phyloP scores from a whole-genome alignment of 2,329 filamentous ascomycete genomes.

The Pyrenophora graminea region DNA sequence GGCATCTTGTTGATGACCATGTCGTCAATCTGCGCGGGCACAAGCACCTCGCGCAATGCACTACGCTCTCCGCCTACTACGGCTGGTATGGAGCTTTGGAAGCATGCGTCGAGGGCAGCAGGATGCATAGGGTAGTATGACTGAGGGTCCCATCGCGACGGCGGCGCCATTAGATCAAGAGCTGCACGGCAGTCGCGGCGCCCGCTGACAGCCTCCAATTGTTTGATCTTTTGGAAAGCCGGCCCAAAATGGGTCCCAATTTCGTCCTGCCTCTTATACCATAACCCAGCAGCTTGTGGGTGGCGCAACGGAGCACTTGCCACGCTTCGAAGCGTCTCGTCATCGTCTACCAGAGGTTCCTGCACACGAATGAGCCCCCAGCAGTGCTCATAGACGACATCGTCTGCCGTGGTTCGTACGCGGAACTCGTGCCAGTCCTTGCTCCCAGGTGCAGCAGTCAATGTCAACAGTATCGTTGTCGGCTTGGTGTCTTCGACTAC shows the following conservation, averaged over 20 bases:
- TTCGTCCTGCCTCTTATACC: slow-evolving; percentile 24
- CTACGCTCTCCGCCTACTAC: background rate
- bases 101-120: slow-evolving; percentile 31
- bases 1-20: background rate
- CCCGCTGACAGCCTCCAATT: background rate
- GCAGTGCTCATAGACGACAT: background rate
- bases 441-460: too few relatives aligned
- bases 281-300: background rate
- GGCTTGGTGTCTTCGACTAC: too few relatives aligned
- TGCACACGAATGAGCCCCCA: slow-evolving; percentile 29
- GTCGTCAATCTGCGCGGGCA: slow-evolving; percentile 10
- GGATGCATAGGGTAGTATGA: slow-evolving; percentile 37
- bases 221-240: slow-evolving; percentile 17
- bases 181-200: background rate
- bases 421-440: too few relatives aligned
- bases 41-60: too few relatives aligned
- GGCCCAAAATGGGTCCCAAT: slow-evolving; percentile 23
- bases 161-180: background rate
- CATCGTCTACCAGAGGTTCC: too few relatives aligned
- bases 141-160: slow-evolving; percentile 18
- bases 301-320: too few relatives aligned
- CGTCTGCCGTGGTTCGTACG: too few relatives aligned
- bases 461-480: too few relatives aligned
- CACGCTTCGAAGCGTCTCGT: too few relatives aligned
- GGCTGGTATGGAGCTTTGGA: slow-evolving; percentile 31